Percentiles rank a stretch among this genome's conserved stretches.
Evolutionary conservation across 768 basidiomycete species (phyloP).

Genomic region (Termitomyces sp.): DNA sequence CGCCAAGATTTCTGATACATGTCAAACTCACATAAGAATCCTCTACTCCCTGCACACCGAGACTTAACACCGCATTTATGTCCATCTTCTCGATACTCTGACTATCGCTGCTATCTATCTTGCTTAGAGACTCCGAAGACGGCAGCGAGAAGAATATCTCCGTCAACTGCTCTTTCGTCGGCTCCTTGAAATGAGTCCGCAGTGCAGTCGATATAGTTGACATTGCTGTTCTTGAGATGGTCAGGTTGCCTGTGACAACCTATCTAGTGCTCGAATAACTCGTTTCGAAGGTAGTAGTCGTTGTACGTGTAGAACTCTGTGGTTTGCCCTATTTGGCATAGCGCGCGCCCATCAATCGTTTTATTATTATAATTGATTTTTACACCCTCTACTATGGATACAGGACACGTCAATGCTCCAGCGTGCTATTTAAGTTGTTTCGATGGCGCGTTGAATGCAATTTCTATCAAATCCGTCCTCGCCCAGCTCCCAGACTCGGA

Average conservation of each 20-base stretch:
- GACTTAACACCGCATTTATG: slow-evolving; percentile 82
- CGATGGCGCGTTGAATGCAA: no score
- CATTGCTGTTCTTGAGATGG: slow-evolving; percentile 35
- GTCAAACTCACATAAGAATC: slow-evolving; percentile 82
- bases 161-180: slow-evolving; percentile 80
- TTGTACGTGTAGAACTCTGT: background rate
- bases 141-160: slow-evolving; percentile 87
- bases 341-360: background rate
- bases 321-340: background rate
- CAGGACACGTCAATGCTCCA: background rate
- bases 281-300: background rate
- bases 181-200: slow-evolving; percentile 81
- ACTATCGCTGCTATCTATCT: slow-evolving; percentile 19
- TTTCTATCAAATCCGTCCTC: no score
- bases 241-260: background rate
- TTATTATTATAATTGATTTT: no score
- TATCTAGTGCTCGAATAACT: background rate
- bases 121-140: slow-evolving; percentile 25
- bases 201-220: slow-evolving; percentile 83
- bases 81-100: slow-evolving; percentile 67
- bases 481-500: no score
- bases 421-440: background rate
- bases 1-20: background rate
- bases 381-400: no score
- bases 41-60: slow-evolving; percentile 74